phyloP scores from a whole-genome alignment of 257 asterid species.

The Solanum sejunctum region DNA sequence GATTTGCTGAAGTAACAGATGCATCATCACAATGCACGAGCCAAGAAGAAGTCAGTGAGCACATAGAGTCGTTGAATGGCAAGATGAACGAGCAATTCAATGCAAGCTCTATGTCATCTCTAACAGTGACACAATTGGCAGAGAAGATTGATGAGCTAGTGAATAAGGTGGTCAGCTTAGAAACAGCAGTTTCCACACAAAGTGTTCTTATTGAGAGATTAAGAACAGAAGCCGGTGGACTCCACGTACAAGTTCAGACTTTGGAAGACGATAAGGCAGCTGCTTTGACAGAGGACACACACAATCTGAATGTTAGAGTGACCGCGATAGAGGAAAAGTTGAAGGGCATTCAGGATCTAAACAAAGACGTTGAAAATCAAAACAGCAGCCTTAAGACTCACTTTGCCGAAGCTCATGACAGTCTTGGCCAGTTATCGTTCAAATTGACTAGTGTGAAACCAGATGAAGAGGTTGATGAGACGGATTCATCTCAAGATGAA shows the following conservation, averaged over 20 bases:
- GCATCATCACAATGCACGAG: not conserved
- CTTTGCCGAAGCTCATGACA: slow-evolving; percentile 45
- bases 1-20: not conserved
- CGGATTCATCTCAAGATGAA: slow-evolving; percentile 4
- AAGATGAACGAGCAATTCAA: slow-evolving; percentile 13
- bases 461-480: slow-evolving; percentile 32
- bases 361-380: slow-evolving; percentile 48
- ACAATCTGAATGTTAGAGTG: slow-evolving; percentile 30
- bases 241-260: slow-evolving; percentile 35
- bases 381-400: slow-evolving; percentile 40
- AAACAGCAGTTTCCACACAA: slow-evolving; percentile 68
- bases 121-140: slow-evolving; percentile 60
- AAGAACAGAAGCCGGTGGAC: slow-evolving; percentile 51
- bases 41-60: slow-evolving; percentile 4
- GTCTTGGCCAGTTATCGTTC: slow-evolving; percentile 43
- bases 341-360: slow-evolving; percentile 33
- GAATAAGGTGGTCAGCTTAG: slow-evolving; percentile 57
- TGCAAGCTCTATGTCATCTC: slow-evolving; percentile 9
- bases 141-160: slow-evolving; percentile 82
- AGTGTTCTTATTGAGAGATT: slow-evolving; percentile 55
- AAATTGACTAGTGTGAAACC: slow-evolving; percentile 42
- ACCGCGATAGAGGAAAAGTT: slow-evolving; percentile 59
- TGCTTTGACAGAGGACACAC: slow-evolving; percentile 13
- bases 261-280: slow-evolving; percentile 54
- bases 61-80: slow-evolving; percentile 4